phyloP scores from a whole-genome alignment of 2,329 filamentous ascomycete genomes.

The Cryphonectria japonica region DNA sequence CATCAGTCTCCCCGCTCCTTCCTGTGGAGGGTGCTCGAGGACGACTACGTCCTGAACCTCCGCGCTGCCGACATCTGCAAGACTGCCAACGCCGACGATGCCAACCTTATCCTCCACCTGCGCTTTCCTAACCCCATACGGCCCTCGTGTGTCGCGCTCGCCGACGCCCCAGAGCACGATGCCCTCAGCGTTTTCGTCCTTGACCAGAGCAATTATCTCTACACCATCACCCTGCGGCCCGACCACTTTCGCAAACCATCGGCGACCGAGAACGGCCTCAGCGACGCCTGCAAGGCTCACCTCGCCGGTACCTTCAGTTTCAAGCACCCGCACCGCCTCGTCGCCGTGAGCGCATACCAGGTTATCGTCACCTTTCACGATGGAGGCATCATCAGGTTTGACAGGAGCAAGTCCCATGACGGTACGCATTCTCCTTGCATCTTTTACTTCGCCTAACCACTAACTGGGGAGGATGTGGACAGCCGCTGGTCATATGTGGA shows the following conservation, averaged over 20 bases:
- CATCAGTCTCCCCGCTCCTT: slow-evolving; percentile 81
- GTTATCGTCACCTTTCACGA: slow-evolving; percentile 82
- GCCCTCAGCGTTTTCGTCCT: slow-evolving; percentile 78
- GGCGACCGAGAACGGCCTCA: slow-evolving; percentile 73
- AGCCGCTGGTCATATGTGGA: slow-evolving; percentile 57
- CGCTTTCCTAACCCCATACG: slow-evolving; percentile 75
- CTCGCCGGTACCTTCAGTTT: slow-evolving; percentile 74
- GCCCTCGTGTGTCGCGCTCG: slow-evolving; percentile 78
- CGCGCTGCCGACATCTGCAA: slow-evolving; percentile 81
- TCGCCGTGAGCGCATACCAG: slow-evolving; percentile 73
- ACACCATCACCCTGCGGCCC: slow-evolving; percentile 80
- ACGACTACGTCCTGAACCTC: slow-evolving; percentile 79
- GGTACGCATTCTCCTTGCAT: slow-evolving; percentile 42
- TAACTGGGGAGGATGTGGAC: slow-evolving; percentile 11
- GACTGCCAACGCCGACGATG: slow-evolving; percentile 66
- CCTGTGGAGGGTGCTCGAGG: slow-evolving; percentile 86
- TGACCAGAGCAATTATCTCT: slow-evolving; percentile 77
- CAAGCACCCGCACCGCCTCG: slow-evolving; percentile 79
- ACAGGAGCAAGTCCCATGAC: slow-evolving; percentile 56
- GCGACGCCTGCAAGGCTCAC: slow-evolving; percentile 76
- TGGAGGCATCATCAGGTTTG: slow-evolving; percentile 74
- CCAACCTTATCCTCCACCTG: slow-evolving; percentile 76
- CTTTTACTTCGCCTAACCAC: background rate
- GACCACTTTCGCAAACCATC: slow-evolving; percentile 77
- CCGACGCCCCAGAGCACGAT: slow-evolving; percentile 79